Evolutionary conservation across 2,329 filamentous ascomycete genomes (phyloP).

Genomic region (Neurospora sp.): DNA sequence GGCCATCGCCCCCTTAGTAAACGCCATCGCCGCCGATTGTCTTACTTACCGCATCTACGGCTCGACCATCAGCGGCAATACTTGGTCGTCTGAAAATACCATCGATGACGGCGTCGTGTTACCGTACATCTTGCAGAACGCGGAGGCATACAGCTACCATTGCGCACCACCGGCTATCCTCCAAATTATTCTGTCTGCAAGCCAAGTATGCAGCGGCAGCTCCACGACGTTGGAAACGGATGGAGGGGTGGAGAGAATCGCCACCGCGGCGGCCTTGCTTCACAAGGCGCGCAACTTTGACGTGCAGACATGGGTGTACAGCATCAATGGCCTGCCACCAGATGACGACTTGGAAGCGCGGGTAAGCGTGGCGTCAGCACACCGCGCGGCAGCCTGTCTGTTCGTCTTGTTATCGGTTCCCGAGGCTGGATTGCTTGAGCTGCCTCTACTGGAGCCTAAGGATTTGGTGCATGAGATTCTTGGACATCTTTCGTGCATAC

Average conservation of each 20-base stretch:
- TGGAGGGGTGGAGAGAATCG: conserved; percentile 8
- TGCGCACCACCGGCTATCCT: conserved; percentile 36
- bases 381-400: conserved; percentile 34
- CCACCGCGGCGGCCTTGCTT: conserved; percentile 19
- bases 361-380: conserved; percentile 31
- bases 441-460: conserved; percentile 5
- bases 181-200: conserved; percentile 32
- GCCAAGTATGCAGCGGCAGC: conserved; percentile 24
- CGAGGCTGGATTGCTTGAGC: background rate
- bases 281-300: conserved; percentile 30
- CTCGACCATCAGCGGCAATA: conserved; percentile 30
- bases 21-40: conserved; percentile 38
- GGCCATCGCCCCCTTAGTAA: conserved; percentile 27
- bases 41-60: conserved; percentile 39
- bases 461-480: conserved; percentile 35
- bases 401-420: conserved; percentile 32
- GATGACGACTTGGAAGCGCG: conserved; percentile 27
- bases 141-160: conserved; percentile 35
- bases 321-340: conserved; percentile 25
- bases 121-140: conserved; percentile 27
- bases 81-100: conserved; percentile 20
- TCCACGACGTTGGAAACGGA: background rate
- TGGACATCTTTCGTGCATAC: conserved; percentile 35
- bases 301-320: conserved; percentile 30
- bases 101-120: conserved; percentile 27